Evolutionary conservation across 1,139 yeast species (phyloP), one percentile per base, ranked within the genome.

Genomic region (Candida neerlandica): DNA sequence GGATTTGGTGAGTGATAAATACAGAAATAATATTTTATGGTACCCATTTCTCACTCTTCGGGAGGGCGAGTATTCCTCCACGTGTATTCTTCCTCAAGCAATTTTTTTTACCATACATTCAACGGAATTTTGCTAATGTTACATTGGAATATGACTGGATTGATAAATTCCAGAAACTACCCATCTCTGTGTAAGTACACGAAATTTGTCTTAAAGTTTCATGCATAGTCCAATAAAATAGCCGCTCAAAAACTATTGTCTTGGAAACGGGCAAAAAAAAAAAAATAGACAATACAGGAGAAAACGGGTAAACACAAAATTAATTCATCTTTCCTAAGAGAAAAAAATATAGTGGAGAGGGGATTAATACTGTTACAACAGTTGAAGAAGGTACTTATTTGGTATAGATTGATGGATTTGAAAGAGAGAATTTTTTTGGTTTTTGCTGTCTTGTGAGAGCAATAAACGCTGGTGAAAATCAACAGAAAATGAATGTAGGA

Each of bases 211-310:
- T 27, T 34, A 44, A 42, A 16, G 43, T 39, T 43, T 40, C 35
- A 48, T 49, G 54, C 54, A 48, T 35, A 21, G 54, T 51, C 54
- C 52, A 49, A 44, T 18, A 42, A 41, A 44, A 41, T 51, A 49
- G 44, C 54, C 54, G 54, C 52, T 44, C 43, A 41, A 23, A 38
- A 16, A 21, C 14, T 37, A 19, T 37, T 37, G 39, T 38, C 23
- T 21, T 41, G 26, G 7, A n/a, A 19, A 18, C 32, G 27, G 21
- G 45, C 12, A 43, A 43, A n/a, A 43, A 33, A 27, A 32, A 15
- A 19, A 34, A 18, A 11, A 32, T 23, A 33, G 26, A 30, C 7
- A 33, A 26, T 16, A 35, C 15, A n/a, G 14, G 32, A 29, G 18
- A 27, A 37, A 19, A 44, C 16, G 39, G 6, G 19, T 26, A 23